Evolutionary conservation across 148 eudicot genomes (phyloP).

Genomic region (Polygonum maritimum): DNA sequence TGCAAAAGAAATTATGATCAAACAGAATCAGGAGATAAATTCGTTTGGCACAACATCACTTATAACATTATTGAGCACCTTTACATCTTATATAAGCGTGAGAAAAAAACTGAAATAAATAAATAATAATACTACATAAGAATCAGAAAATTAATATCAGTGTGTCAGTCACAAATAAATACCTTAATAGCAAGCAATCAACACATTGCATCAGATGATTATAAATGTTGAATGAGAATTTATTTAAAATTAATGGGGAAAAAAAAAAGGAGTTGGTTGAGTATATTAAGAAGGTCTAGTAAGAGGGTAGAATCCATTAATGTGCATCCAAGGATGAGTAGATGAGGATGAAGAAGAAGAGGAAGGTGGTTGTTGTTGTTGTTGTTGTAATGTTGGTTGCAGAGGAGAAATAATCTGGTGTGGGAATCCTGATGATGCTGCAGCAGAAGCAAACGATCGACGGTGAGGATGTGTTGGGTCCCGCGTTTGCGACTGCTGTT

Average conservation of each 20-base stretch:
- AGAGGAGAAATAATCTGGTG: conserved; percentile 37
- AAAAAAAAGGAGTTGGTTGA: background rate
- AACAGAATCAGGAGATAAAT: background rate
- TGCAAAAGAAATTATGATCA: background rate
- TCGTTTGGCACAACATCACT: background rate
- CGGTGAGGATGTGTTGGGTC: conserved; percentile 21
- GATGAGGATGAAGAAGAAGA: background rate
- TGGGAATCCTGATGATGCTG: conserved; percentile 99
- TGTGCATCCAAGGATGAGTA: conserved; percentile 26
- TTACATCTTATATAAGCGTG: no score
- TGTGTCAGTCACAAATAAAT: background rate
- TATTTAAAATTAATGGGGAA: background rate
- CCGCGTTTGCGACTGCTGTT: conserved; percentile 43
- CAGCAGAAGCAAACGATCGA: conserved; percentile 66
- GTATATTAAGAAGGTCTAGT: conserved; percentile 43
- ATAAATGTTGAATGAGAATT: background rate
- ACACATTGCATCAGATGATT: background rate
- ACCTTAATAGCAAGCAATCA: background rate
- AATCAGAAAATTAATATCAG: no score
- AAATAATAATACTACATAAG: no score
- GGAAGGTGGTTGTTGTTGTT: background rate
- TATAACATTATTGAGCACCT: no score
- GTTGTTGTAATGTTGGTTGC: background rate
- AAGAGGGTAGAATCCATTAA: conserved; percentile 45
- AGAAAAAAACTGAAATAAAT: no score